These are phyloP conservation scores for Platanthera zijinensis DNA, from an alignment of 106 monocot genomes.

Conservation along the genomic window DNA sequence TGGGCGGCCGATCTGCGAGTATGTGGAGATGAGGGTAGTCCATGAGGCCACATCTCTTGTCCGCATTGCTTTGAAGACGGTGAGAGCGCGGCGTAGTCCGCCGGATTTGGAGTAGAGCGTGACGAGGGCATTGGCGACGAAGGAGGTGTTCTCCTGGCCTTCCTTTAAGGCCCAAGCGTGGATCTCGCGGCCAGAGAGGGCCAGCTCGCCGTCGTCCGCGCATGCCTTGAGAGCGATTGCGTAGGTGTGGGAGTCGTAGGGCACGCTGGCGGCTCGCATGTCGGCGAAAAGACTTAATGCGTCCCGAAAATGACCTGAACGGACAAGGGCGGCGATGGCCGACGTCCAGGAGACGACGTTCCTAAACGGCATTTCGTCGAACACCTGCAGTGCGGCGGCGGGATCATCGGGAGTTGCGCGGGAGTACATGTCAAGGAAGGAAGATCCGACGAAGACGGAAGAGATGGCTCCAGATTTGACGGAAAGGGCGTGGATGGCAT, in stretches of 20 bases:
- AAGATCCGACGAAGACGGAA: conserved; percentile 43
- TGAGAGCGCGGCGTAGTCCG: conserved; percentile 12
- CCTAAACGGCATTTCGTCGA: conserved; percentile 51
- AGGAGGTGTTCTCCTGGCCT: conserved; percentile 44
- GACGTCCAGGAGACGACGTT: conserved; percentile 78
- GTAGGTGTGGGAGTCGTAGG: conserved; percentile 60
- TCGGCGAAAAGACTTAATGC: conserved; percentile 38
- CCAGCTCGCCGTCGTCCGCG: conserved; percentile 23
- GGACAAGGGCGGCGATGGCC: conserved; percentile 50
- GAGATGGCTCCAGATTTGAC: conserved; percentile 28
- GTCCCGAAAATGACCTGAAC: conserved; percentile 18
- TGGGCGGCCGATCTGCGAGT: conserved; percentile 34
- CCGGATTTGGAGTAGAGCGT: conserved; percentile 60
- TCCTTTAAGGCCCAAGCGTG: conserved; percentile 39
- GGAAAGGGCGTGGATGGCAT: conserved; percentile 38
- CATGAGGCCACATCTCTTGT: conserved; percentile 61
- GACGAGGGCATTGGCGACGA: conserved; percentile 60
- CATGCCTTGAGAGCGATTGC: conserved; percentile 68
- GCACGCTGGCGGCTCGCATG: conserved; percentile 31
- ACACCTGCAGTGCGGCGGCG: conserved; percentile 31
- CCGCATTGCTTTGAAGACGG: conserved; percentile 34
- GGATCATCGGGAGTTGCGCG: conserved; percentile 9
- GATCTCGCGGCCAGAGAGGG: conserved; percentile 47
- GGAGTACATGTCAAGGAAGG: conserved; percentile 59
- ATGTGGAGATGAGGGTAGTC: conserved; percentile 58